A percentile compares a stretch with the other conserved stretches of the same genome.
These are phyloP conservation scores for Medicago ruthenica DNA, from an alignment of 306 rosid species.

Conservation along the genomic window DNA sequence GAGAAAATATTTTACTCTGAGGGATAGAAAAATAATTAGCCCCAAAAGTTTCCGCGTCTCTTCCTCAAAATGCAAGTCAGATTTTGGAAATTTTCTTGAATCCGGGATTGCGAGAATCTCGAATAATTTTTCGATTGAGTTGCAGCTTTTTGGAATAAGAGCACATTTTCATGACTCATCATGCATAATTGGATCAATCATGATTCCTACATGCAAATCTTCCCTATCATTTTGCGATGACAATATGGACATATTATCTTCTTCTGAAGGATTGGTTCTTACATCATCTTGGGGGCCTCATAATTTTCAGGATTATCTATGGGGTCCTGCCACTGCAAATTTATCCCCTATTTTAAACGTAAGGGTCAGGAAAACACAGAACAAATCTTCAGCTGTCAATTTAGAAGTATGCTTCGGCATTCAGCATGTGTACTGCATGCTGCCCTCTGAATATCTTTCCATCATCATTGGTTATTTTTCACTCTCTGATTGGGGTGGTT, in stretches of 20 bases:
- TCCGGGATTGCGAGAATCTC: conserved; percentile 48
- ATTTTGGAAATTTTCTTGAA: conserved; percentile 40
- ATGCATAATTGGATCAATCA: conserved; percentile 71
- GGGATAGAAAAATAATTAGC: conserved; percentile 57
- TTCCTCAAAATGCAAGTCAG: conserved; percentile 45
- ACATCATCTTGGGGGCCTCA: conserved; percentile 73
- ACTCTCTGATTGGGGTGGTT: conserved; percentile 76
- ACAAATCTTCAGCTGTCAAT: conserved; percentile 46
- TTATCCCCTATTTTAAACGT: conserved; percentile 82
- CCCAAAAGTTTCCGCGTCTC: conserved; percentile 47
- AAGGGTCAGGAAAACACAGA: conserved; percentile 61
- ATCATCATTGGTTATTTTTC: conserved; percentile 85
- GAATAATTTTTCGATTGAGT: conserved; percentile 54
- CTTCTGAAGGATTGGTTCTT: conserved; percentile 76
- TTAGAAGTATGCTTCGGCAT: conserved; percentile 69
- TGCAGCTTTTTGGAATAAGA: conserved; percentile 60
- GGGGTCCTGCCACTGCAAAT: conserved; percentile 78
- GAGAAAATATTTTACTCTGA: conserved; percentile 67
- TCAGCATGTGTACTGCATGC: conserved; percentile 88
- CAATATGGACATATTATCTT: conserved; percentile 64
- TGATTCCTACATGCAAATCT: conserved; percentile 62
- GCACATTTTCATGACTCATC: conserved; percentile 88
- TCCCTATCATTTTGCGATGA: conserved; percentile 62
- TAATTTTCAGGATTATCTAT: conserved; percentile 64
- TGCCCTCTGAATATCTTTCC: conserved; percentile 88